Percentiles rank a stretch among this genome's conserved stretches.
phyloP scores from a whole-genome alignment of 2,329 filamentous ascomycete species.

The Calonectria pseudoturangicola region DNA sequence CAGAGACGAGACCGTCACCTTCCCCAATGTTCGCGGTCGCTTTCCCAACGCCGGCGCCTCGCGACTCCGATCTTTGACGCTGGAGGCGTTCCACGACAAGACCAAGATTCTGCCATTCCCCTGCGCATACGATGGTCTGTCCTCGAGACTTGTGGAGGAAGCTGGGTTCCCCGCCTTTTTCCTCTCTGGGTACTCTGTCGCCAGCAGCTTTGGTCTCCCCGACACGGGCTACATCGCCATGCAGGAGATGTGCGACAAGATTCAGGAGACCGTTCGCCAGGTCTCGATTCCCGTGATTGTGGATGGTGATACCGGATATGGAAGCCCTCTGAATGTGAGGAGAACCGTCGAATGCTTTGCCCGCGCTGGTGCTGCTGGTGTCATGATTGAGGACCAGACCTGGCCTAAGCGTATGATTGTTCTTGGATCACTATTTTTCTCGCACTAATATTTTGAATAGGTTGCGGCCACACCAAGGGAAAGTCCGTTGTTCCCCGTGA shows the following conservation, averaged over 20 bases:
- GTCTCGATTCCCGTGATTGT: slow-evolving; percentile 65
- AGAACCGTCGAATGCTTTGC: slow-evolving; percentile 65
- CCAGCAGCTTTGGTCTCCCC: slow-evolving; percentile 64
- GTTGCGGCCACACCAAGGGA: slow-evolving; percentile 64
- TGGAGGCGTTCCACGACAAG: slow-evolving; percentile 63
- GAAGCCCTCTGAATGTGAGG: slow-evolving; percentile 67
- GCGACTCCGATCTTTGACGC: slow-evolving; percentile 62
- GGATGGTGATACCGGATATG: slow-evolving; percentile 69
- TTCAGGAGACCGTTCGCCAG: slow-evolving; percentile 63
- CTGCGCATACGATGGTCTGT: slow-evolving; percentile 66
- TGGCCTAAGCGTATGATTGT: slow-evolving; percentile 67
- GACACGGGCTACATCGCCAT: slow-evolving; percentile 71
- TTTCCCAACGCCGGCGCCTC: slow-evolving; percentile 63
- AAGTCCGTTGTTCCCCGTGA: slow-evolving; percentile 66
- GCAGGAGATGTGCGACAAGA: slow-evolving; percentile 66
- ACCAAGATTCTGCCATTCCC: slow-evolving; percentile 65
- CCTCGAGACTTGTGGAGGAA: slow-evolving; percentile 65
- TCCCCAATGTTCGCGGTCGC: slow-evolving; percentile 43
- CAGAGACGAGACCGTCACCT: slow-evolving; percentile 18
- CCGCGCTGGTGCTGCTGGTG: slow-evolving; percentile 60
- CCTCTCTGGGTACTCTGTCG: slow-evolving; percentile 64
- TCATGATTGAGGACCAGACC: slow-evolving; percentile 68
- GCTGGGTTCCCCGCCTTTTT: slow-evolving; percentile 68
- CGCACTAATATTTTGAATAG: slow-evolving; percentile 30
- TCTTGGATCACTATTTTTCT: not conserved